Evolutionary conservation across 2,329 filamentous ascomycete species (phyloP), one percentile per base, ranked within the genome.

Genomic region (Spiromastix sp.): DNA sequence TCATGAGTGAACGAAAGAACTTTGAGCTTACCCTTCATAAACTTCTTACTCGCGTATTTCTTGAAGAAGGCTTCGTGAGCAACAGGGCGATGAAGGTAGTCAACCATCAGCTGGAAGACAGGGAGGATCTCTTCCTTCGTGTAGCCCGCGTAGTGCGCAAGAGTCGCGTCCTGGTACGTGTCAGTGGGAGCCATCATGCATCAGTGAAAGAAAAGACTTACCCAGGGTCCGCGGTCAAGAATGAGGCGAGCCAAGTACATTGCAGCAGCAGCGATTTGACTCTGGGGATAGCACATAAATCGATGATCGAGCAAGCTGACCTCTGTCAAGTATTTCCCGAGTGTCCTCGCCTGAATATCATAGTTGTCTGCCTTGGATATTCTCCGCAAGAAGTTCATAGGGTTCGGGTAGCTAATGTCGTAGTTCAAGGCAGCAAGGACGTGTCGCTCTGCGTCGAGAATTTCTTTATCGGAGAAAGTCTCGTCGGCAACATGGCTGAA

Each of bases 311-410:
- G 71, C 46, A 95, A 77, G 59, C 85, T 91, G 54, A 98, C 95
- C 68, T 98, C 91, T 67, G 94, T 85, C 31, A 98, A 71, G 60
- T 96, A 98, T 67, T 98, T 98, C 60, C 85, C 91, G 41, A 98
- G 76, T 30, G 91, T 98, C 51, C 91, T 84, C 42, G 87, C 94
- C 61, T 95, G 85, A 52, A 96, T 94, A 62, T 98, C 89, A 65
- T 98, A 98, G 70, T 93, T 91, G 67, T 98, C 93, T 54, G 91
- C 93, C 71, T 98, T 98, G 42, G 89, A 96, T 62, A 98, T 94
- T 48, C 93, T 84, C 46, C 91, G 85, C 42, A 98, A 77, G 68
- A 98, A 98, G 73, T 98, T 98, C 91, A 98, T 98, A 15, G 91
- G 91, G 64, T 98, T 98, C 38, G 91, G 91, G 56, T 95, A 98